Evolutionary conservation across 2,329 filamentous ascomycete genomes (phyloP), one percentile per base, ranked within the genome.

Genomic region (Plenodomus biglobosus): DNA sequence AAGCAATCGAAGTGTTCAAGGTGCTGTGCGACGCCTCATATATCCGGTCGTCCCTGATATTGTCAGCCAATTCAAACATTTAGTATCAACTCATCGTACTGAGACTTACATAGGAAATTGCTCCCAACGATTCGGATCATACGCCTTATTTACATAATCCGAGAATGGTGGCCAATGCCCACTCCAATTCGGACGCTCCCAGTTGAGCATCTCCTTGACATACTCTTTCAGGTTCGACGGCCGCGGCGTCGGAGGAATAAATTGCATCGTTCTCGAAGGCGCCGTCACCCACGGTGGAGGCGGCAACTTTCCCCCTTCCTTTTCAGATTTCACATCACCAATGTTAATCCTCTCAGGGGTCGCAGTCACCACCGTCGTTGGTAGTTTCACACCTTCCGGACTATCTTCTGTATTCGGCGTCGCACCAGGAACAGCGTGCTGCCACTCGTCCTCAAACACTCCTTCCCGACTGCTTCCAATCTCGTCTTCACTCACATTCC

Each of bases 61-160:
- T 32, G 40, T 46, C 42, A 51, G 40, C 19, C n/a, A n/a, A n/a
- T n/a, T n/a, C n/a, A n/a, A n/a, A n/a, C n/a, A n/a, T n/a, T n/a
- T n/a, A n/a, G n/a, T n/a, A n/a, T n/a, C n/a, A n/a, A n/a, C n/a
- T n/a, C n/a, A n/a, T n/a, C n/a, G 7, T 35, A 5, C 20, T 17
- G 10, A 16, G 3, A 46, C 56, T 42, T 52, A 72, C 70, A 68
- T 66, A 3, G 68, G 58, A 54, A 78, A 77, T 16, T 70, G 65
- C 59, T 78, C 75, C 76, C 76, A 78, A 20, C 75, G 65, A 53
- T 77, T 78, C 2, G 76, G 76, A 56, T 77, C 75, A 50, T 77
- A 78, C 21, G 72, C 73, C 43, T 64, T 69, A 43, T 72, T 53
- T 8, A 66, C 53, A 42, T 76, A 78, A 27, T 72, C 70, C n/a